Conservation (phyloP, 164 flowering plant genomes). For the Magnolia changhungtana region DNA sequence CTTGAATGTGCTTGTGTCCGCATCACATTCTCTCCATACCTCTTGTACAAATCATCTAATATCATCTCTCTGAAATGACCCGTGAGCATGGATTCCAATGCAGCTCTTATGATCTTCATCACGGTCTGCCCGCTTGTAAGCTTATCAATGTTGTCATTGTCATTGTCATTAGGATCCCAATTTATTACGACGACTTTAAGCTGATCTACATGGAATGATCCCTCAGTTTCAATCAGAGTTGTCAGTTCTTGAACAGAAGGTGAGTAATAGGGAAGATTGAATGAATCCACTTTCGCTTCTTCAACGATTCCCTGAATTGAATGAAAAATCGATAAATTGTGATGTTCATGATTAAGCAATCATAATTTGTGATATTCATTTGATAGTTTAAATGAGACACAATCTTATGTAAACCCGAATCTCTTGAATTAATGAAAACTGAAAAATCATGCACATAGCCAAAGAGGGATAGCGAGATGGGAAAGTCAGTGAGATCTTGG, state of each 20-base stretch:
- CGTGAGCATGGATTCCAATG: slow-evolving; percentile 44
- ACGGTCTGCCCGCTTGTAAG: slow-evolving; percentile 23
- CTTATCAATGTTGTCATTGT: neutral
- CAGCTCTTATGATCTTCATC: slow-evolving; percentile 41
- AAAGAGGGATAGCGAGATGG: too few species aligned
- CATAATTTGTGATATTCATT: too few species aligned
- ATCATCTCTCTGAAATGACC: slow-evolving; percentile 36
- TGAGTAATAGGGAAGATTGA: slow-evolving; percentile 47
- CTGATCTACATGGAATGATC: slow-evolving; percentile 36
- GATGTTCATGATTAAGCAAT: too few species aligned
- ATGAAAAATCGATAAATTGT: too few species aligned
- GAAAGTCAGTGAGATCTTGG: too few species aligned
- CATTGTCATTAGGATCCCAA: slow-evolving; percentile 38
- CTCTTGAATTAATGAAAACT: too few species aligned
- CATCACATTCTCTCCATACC: too few species aligned
- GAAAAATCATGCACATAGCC: too few species aligned
- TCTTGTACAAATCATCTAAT: slow-evolving; percentile 38
- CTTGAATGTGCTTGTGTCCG: too few species aligned
- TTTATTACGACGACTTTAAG: slow-evolving; percentile 28
- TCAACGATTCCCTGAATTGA: slow-evolving; percentile 37
- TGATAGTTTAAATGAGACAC: too few species aligned
- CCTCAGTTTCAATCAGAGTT: slow-evolving; percentile 31
- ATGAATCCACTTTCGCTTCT: slow-evolving; percentile 40
- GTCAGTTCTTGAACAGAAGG: slow-evolving; percentile 39
- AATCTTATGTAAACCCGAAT: too few species aligned